Percentiles rank a stretch among this genome's conserved stretches.
phyloP scores from a whole-genome alignment of 2,329 filamentous ascomycete species.

The Alternaria burnsii region DNA sequence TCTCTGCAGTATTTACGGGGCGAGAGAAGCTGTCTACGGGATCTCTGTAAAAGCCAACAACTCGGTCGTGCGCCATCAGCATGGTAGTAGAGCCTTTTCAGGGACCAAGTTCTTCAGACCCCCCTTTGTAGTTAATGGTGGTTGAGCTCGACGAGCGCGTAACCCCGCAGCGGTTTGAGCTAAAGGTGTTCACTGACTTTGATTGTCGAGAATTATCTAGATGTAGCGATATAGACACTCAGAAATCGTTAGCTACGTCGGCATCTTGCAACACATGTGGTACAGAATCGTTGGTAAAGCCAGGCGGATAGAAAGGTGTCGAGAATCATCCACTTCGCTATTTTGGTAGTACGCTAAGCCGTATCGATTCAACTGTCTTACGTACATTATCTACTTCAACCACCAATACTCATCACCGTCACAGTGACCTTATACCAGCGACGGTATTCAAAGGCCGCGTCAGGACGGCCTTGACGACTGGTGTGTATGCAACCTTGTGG shows the following conservation, averaged over 20 bases:
- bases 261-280: not conserved
- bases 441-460: not conserved
- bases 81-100: too few relatives aligned
- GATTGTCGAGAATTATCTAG: not conserved
- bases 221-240: not conserved
- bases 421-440: not conserved
- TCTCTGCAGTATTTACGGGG: constrained; percentile 53
- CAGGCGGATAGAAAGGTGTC: not conserved
- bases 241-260: not conserved
- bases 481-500: not conserved
- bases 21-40: constrained; percentile 52
- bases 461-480: not conserved
- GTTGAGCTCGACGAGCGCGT: not conserved
- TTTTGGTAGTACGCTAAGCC: not conserved
- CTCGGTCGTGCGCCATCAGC: constrained; percentile 20
- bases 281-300: not conserved
- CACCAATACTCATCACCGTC: not conserved
- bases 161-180: not conserved
- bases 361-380: not conserved
- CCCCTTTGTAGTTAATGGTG: too few relatives aligned
- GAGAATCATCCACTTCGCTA: not conserved
- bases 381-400: not conserved
- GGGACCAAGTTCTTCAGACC: too few relatives aligned
- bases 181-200: not conserved
- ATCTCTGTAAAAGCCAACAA: constrained; percentile 46